These are phyloP conservation scores for Cucumis variabilis DNA, from an alignment of 331 rosid genomes.

Conservation along the genomic window DNA sequence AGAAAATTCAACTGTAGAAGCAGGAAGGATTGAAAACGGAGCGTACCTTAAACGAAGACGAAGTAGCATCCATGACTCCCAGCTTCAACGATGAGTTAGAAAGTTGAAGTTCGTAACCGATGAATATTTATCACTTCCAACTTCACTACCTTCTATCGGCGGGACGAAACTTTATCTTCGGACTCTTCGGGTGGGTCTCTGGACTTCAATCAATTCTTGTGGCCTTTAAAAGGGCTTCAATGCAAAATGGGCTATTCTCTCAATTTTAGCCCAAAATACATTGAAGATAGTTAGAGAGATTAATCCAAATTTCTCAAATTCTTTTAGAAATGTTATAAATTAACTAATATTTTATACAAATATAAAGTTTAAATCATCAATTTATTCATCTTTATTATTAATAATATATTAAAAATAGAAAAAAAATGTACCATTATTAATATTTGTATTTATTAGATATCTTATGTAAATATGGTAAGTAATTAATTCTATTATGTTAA, in stretches of 20 bases:
- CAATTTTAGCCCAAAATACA: not conserved
- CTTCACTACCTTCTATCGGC: conserved; percentile 6
- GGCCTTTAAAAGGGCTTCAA: not conserved
- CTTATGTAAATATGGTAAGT: no score
- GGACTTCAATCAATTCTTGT: not conserved
- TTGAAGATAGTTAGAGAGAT: no score
- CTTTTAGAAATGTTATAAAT: no score
- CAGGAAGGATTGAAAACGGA: not conserved
- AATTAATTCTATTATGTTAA: no score
- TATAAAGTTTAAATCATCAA: no score
- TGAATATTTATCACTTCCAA: not conserved
- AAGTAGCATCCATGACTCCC: conserved; percentile 25
- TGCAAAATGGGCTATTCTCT: not conserved
- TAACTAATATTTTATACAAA: no score
- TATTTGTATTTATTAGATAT: no score
- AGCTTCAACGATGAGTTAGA: not conserved
- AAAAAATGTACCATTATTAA: no score
- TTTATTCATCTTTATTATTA: no score
- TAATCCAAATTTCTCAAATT: no score
- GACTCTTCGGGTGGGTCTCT: not conserved
- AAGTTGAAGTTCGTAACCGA: not conserved
- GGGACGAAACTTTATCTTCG: not conserved
- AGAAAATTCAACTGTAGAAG: not conserved
- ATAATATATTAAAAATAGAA: no score
- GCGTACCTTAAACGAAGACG: conserved; percentile 23